These are phyloP conservation scores for Rhodamnia rubescens DNA, from an alignment of 345 rosid genomes.

Conservation along the genomic window DNA sequence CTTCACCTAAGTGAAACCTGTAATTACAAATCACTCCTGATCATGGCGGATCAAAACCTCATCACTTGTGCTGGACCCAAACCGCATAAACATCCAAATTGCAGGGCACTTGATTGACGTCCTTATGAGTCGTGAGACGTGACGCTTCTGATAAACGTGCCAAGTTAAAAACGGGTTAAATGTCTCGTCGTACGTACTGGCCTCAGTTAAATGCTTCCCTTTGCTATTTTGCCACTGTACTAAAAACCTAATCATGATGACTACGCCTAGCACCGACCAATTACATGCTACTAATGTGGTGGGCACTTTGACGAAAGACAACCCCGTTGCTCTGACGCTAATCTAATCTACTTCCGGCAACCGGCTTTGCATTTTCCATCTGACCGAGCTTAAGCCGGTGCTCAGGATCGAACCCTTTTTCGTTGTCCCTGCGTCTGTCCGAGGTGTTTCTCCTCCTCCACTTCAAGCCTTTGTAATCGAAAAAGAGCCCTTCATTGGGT, in stretches of 20 bases:
- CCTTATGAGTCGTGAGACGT: not conserved
- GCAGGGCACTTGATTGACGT: no score
- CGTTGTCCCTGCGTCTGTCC: not conserved
- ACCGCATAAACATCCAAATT: not conserved
- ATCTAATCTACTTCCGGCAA: not conserved
- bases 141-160: not conserved
- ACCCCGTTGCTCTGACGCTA: not conserved
- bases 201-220: not conserved
- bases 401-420: not conserved
- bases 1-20: not conserved
- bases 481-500: not conserved
- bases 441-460: not conserved
- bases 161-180: not conserved
- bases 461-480: not conserved
- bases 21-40: not conserved
- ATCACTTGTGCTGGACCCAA: not conserved
- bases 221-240: not conserved
- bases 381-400: not conserved
- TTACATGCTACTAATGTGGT: not conserved
- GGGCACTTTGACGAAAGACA: not conserved
- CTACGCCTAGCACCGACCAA: not conserved
- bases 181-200: not conserved
- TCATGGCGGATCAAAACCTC: not conserved
- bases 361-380: not conserved
- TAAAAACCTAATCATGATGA: not conserved